phyloP scores from a whole-genome alignment of 371 early-diverging fungal species.

The Apophysomyces ossiformis region DNA sequence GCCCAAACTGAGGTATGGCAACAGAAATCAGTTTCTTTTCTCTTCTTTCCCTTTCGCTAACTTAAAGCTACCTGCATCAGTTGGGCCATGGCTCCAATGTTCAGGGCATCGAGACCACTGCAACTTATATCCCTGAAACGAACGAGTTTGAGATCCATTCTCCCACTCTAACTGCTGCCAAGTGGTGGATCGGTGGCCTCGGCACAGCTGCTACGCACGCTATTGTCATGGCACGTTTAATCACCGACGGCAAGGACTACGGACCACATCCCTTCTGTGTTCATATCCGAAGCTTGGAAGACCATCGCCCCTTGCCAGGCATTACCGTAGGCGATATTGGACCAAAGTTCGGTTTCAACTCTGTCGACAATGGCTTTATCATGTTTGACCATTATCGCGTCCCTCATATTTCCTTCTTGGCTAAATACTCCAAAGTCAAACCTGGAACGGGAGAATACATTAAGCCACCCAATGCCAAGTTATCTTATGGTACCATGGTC shows the following conservation, averaged over 20 bases:
- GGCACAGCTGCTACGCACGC: conserved; percentile 83
- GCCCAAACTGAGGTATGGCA: conserved; percentile 75
- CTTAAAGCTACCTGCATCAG: conserved; percentile 28
- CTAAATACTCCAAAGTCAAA: conserved; percentile 71
- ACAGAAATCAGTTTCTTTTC: too few relatives aligned
- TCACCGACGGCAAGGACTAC: conserved; percentile 68
- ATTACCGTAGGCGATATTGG: conserved; percentile 83
- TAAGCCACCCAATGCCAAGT: conserved; percentile 78
- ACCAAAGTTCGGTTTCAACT: conserved; percentile 79
- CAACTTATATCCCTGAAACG: conserved; percentile 73
- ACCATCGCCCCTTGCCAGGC: conserved; percentile 70
- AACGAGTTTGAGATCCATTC: conserved; percentile 78
- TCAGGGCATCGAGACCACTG: conserved; percentile 86
- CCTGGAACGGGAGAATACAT: conserved; percentile 70
- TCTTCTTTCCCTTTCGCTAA: background rate
- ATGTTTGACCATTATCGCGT: conserved; percentile 73
- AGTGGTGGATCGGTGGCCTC: conserved; percentile 93
- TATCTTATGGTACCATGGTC: conserved; percentile 85
- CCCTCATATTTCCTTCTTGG: conserved; percentile 75
- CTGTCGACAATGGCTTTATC: conserved; percentile 87
- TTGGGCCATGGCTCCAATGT: conserved; percentile 82
- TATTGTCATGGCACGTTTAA: conserved; percentile 79
- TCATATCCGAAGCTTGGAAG: conserved; percentile 69
- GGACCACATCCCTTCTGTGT: conserved; percentile 83
- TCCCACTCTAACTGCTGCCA: conserved; percentile 75